Evolutionary conservation across 2,329 filamentous ascomycete species (phyloP), one percentile per base, ranked within the genome.

Genomic region (Xylariales sp.): DNA sequence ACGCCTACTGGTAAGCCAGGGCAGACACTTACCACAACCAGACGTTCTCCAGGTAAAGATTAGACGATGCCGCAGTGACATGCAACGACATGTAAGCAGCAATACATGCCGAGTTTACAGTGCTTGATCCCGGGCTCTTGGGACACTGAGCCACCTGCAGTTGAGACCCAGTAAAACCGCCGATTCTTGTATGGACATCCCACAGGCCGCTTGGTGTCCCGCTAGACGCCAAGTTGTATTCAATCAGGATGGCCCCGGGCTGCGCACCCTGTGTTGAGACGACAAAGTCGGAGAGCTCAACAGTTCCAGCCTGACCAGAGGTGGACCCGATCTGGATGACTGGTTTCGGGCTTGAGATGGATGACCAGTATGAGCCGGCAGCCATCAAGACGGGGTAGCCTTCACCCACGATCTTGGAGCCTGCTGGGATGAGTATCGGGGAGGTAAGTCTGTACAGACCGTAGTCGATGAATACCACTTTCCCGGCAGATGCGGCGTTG

Each of bases 151-250:
- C 71, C 20, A 78, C 72, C 58, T 86, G 81, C 21, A 89, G 73
- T 28, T 82, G 63, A 4, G 84, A 86, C 28, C 84, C 84, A 4
- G 76, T 74, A 46, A 79, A 81, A 11, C 86, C 86, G 49, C 84
- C 86, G 36, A 91, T 74, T 52, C 86, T 80, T 55, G 84, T 76
- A 62, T 90, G 86, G 10, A 84, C 78, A 51, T 90, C 86, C 86
- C 85, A 90, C 59, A 84, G 71, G 11, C 76, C 80, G 4, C 66
- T 66, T 3, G 72, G 71, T 25, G 53, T 56, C 10, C 54, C 54
- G 4, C 62, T 52, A 12, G 70, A 70, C 37, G 70, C 72, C 12
- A 89, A 66, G 57, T 90, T 90, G 70, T 82, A 89, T 56, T 90
- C 73, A 44, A 89, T 78, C 5, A 89, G 65, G 6, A 83, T 70